These are phyloP conservation scores for Seiridium unicorne DNA, from an alignment of 2,329 filamentous ascomycete genomes.

Conservation along the genomic window DNA sequence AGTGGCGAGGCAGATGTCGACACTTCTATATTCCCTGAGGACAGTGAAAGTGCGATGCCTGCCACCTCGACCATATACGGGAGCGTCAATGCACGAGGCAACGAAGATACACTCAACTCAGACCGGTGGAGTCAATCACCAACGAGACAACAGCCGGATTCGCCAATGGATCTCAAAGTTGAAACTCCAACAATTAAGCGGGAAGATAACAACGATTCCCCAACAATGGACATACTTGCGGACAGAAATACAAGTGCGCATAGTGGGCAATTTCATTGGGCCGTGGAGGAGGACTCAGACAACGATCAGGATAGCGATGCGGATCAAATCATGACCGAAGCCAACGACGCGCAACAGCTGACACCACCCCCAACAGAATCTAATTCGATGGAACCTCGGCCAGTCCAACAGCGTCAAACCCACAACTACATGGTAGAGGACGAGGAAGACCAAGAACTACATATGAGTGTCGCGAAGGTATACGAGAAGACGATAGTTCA, in stretches of 20 bases:
- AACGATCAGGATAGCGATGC: constrained; percentile 5
- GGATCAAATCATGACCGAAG: neutral
- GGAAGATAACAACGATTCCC: neutral
- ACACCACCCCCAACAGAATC: neutral
- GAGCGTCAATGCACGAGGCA: constrained; percentile 15
- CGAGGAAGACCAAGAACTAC: constrained; percentile 40
- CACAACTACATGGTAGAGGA: constrained; percentile 12
- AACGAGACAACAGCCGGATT: neutral
- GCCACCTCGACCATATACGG: neutral
- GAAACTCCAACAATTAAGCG: neutral
- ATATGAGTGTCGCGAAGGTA: constrained; percentile 72
- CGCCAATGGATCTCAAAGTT: neutral
- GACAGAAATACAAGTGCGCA: neutral
- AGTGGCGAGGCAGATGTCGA: constrained; percentile 48
- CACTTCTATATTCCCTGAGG: constrained; percentile 23
- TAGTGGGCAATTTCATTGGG: constrained; percentile 26
- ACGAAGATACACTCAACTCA: constrained; percentile 14
- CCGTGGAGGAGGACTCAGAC: constrained; percentile 21
- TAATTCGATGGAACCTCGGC: too few relatives aligned
- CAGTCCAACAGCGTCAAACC: constrained; percentile 13
- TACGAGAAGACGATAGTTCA: constrained; percentile 79
- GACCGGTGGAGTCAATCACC: neutral
- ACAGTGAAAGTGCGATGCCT: neutral
- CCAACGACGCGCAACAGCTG: neutral
- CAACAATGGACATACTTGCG: neutral